Conservation (phyloP, 768 basidiomycete species). For the Auricularia auricula-judae region DNA sequence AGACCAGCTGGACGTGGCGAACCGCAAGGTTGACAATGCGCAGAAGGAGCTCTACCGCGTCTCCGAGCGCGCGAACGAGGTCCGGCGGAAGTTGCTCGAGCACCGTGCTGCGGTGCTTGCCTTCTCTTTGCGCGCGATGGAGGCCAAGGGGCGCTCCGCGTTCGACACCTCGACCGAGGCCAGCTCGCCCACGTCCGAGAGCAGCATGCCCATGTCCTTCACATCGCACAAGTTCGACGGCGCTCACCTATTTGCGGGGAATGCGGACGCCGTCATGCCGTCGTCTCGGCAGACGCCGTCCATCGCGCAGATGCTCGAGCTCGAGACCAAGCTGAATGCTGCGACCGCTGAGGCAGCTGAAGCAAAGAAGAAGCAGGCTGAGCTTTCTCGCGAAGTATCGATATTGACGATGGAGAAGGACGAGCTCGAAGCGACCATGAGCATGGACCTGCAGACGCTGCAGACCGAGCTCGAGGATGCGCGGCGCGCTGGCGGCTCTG, state of each 20-base stretch:
- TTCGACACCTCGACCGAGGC: slow-evolving; percentile 38
- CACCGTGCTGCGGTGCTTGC: slow-evolving; percentile 79
- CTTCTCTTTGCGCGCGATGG: slow-evolving; percentile 54
- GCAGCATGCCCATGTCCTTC: slow-evolving; percentile 24
- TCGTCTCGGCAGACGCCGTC: slow-evolving; percentile 32
- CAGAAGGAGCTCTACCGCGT: slow-evolving; percentile 64
- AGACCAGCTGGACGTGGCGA: slow-evolving; percentile 66
- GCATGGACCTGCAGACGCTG: slow-evolving; percentile 47
- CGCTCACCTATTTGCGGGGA: slow-evolving; percentile 76
- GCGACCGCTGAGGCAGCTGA: slow-evolving; percentile 46
- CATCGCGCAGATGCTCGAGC: slow-evolving; percentile 32
- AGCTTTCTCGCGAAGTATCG: slow-evolving; percentile 51
- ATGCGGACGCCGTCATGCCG: slow-evolving; percentile 57
- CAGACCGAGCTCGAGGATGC: slow-evolving; percentile 15
- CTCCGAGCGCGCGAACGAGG: slow-evolving; percentile 51
- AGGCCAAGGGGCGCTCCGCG: slow-evolving; percentile 30
- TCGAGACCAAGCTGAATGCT: slow-evolving; percentile 58
- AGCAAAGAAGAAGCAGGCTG: slow-evolving; percentile 50
- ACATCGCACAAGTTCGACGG: slow-evolving; percentile 59
- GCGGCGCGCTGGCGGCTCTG: slow-evolving; percentile 17
- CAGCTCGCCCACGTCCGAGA: slow-evolving; percentile 18
- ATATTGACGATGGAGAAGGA: slow-evolving; percentile 57
- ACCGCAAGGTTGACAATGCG: slow-evolving; percentile 54
- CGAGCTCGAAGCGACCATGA: slow-evolving; percentile 51
- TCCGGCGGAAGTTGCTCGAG: slow-evolving; percentile 56